Base-by-base conservation (phyloP, 495 filamentous ascomycete species). In the Penicillium waksmanii region DNA sequence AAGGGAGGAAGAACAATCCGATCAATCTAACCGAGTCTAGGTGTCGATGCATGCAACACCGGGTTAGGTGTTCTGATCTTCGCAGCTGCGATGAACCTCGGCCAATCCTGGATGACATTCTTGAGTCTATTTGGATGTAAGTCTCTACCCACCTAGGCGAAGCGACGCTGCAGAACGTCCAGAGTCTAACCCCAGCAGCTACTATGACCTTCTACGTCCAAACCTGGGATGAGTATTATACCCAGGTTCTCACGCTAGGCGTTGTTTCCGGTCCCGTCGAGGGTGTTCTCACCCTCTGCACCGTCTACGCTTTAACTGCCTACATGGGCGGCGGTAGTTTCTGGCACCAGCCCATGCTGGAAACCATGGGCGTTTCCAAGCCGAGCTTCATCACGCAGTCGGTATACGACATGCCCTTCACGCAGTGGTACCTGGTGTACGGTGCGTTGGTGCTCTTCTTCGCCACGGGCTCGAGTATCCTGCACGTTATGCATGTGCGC, bases 161-260 rank as follows among this genome's bases (percentile, higher is more conserved):
- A 31, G 36, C 36, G 1, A 3, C 10, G 36, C 36, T 9, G 12
- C 10, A 40, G 36, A 12, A 8, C 15, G 23, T 69, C 75, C 61
- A 77, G 35, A 13, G 13, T 13, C 43, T 46, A 46, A 46, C 17
- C 13, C 7, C 13, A 46, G 7, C 15, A 91, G 88, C 89, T 1
- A 84, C 89, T 35, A 79, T 93, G 67, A 97, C 93, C 15, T 98
- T 98, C 75, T 98, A 98, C 72, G 87, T 98, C 21, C 95, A 97
- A 72, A 98, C 95, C 33, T 98, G 95, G 95, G 95, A 98, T 63
- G 95, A 97, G 76, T 98, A 97, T 75, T 96, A 97, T 77, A 98
- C 95, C 38, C 91, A 96, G 70, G 93, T 94, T 10, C 85, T 98
- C 23, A 97, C 91, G 13, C 84, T 98, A 1, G 95, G 95, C 53